Evolutionary conservation across 768 basidiomycete genomes (phyloP).

Genomic region (Suillus cothurnatus): DNA sequence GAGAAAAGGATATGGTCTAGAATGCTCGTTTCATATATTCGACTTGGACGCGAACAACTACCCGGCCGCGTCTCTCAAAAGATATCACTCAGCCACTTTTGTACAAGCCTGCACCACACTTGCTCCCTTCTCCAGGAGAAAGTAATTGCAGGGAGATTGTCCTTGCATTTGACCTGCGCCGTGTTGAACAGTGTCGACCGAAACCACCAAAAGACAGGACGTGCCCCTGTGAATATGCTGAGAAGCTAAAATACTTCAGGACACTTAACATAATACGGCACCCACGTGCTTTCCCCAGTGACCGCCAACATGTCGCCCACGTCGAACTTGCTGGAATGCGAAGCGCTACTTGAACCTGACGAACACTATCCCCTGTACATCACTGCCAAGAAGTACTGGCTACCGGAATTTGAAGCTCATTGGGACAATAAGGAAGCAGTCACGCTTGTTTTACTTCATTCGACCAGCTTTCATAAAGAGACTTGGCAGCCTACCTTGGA

Average conservation of each 20-base stretch:
- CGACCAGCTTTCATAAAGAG: slow-evolving; percentile 77
- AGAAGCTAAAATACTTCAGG: neutral
- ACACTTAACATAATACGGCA: neutral
- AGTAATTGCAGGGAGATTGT: neutral
- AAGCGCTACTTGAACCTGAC: slow-evolving; percentile 40
- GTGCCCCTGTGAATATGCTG: neutral
- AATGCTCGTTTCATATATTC: neutral
- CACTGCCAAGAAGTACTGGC: slow-evolving; percentile 61
- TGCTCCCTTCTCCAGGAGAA: neutral
- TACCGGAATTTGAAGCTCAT: slow-evolving; percentile 39
- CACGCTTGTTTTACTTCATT: slow-evolving; percentile 65
- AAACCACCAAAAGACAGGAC: neutral
- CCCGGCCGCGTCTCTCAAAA: neutral
- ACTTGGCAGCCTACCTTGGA: slow-evolving; percentile 66
- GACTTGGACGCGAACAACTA: neutral
- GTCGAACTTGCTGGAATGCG: slow-evolving; percentile 21
- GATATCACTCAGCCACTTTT: neutral
- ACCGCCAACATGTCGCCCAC: neutral
- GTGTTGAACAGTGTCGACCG: neutral
- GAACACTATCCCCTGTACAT: slow-evolving; percentile 49
- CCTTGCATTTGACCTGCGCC: neutral
- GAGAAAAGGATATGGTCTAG: neutral
- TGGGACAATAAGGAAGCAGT: slow-evolving; percentile 43
- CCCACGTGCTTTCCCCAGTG: neutral
- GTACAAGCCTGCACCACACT: neutral